Base-by-base conservation (phyloP, 805 yeast species). In the Ogataea zsoltii region DNA sequence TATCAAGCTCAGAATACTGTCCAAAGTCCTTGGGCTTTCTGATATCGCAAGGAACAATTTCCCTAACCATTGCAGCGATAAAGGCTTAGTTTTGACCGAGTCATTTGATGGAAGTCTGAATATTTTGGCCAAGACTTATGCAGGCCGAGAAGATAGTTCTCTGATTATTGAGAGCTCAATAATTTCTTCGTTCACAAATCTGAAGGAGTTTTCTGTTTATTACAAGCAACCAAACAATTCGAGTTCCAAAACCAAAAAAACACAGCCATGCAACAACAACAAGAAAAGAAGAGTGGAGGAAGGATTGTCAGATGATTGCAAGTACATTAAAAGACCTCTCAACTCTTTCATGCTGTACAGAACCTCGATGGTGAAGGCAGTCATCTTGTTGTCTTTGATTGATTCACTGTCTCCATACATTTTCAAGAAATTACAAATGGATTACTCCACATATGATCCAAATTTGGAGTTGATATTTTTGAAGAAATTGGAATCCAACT, bases 291-390 rank as follows among this genome's bases (percentile, higher is more conserved):
- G 18, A 23, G 21, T 23, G 7, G 10, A 39, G 10, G 46, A 44
- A 1, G 15, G 21, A 15, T 18, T 36, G 13, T 14, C 26, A 3
- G 45, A 37, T 14, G 32, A 41, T 9, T 26, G 44, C 7, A 49
- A 45, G 25, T 50, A 70, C 44, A 64, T 74, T 38, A 75, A 74
- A 50, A 65, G 79, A 33, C 79, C 79, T 0, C 61, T 73, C 45
- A 74, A 74, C 56, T 68, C 75, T 21, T 74, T 71, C 50, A 74
- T 74, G 79, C 61, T 74, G 9, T 74, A 75, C 52, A 63, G 78
- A 41, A 61, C 70, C 16, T 54, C 70, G 5, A 70, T 72, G 66
- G 68, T 74, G 14, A 72, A 70, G 49, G 67, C 67, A 10, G 71
- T 73, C 14, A 60, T 67, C 45, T 44, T 61, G 13, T 48, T 60